Evolutionary conservation across 805 yeast genomes (phyloP).

Genomic region (Schwanniomyces sp.): DNA sequence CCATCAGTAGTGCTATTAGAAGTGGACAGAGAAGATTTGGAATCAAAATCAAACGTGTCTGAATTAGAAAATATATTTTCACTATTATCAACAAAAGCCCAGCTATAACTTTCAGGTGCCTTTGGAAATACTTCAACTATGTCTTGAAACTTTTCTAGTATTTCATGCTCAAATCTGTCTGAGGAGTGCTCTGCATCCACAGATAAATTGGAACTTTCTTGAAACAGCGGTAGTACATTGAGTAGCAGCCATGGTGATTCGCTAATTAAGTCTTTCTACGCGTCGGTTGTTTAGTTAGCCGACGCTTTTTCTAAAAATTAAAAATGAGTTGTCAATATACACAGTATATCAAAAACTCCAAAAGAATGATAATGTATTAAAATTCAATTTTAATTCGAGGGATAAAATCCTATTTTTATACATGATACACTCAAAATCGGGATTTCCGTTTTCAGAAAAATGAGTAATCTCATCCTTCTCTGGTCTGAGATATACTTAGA

Average conservation of each 20-base stretch:
- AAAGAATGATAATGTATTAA: background rate
- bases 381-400: background rate
- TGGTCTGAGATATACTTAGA: background rate
- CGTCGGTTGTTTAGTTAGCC: background rate
- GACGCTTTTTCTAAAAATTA: constrained; percentile 3
- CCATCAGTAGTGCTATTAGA: background rate
- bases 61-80: background rate
- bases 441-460: constrained; percentile 1
- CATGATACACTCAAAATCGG: background rate
- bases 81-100: background rate
- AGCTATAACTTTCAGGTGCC: constrained; percentile 1
- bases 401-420: background rate
- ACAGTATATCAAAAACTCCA: background rate
- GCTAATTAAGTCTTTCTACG: background rate
- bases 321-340: background rate
- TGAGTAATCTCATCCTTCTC: constrained; percentile 1
- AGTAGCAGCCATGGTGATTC: background rate
- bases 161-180: background rate
- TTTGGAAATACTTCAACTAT: background rate
- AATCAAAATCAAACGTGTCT: background rate
- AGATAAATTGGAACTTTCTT: background rate
- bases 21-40: background rate
- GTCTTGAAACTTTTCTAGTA: background rate
- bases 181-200: background rate
- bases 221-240: background rate